phyloP scores from a whole-genome alignment of 2,329 filamentous ascomycete species.

The Phialophora macrospora region DNA sequence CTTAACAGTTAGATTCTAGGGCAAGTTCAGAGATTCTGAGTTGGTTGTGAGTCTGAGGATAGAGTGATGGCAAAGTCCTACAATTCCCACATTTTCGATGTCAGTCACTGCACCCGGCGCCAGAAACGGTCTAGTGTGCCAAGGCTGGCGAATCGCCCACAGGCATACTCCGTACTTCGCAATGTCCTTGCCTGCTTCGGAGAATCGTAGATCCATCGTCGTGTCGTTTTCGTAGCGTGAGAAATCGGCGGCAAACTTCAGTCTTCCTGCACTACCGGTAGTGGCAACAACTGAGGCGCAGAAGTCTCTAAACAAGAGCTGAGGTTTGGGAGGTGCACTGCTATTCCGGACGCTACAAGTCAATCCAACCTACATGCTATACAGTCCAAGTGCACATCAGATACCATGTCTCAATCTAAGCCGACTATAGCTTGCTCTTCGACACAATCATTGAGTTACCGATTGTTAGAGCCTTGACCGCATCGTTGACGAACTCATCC shows the following conservation, averaged over 20 bases:
- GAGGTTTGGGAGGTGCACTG: background rate
- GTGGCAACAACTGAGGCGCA: background rate
- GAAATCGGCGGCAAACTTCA: background rate
- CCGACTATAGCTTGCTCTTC: conserved; percentile 65
- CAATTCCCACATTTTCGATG: conserved; percentile 20
- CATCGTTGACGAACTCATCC: conserved; percentile 89
- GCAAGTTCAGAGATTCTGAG: background rate
- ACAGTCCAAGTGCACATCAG: background rate
- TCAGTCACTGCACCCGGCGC: conserved; percentile 4
- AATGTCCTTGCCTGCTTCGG: background rate
- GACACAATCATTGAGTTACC: conserved; percentile 67
- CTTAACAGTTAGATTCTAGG: background rate
- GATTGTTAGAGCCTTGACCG: conserved; percentile 70
- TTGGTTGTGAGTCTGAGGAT: conserved; percentile 4
- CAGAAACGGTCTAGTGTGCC: conserved; percentile 16
- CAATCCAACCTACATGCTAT: background rate
- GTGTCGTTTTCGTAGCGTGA: too few species aligned
- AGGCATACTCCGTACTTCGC: background rate
- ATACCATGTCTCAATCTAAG: background rate
- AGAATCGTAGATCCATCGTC: background rate
- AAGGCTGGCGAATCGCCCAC: background rate
- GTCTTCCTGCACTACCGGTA: background rate
- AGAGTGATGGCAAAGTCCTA: conserved; percentile 20
- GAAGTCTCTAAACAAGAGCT: background rate
- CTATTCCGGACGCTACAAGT: background rate